A percentile compares a stretch with the other conserved stretches of the same genome.
Conservation (phyloP, 2,329 filamentous ascomycete genomes). For the Lachnellula subtilissima region DNA sequence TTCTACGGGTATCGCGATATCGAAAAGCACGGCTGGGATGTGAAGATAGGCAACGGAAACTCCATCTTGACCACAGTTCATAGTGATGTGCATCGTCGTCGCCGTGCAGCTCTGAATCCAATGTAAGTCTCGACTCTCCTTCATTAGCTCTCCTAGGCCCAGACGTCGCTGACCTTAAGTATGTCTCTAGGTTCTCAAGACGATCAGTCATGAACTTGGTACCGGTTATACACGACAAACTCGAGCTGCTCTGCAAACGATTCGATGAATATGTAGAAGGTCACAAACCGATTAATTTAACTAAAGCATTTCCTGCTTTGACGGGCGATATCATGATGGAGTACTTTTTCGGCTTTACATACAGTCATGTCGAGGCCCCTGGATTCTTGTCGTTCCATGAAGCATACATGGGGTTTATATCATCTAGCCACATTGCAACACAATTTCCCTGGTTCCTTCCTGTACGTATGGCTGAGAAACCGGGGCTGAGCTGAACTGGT, state of each 20-base stretch:
- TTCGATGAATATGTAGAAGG: neutral
- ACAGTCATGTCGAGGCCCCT: neutral
- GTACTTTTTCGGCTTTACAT: constrained; percentile 1
- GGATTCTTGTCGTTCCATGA: neutral
- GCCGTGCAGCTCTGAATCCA: neutral
- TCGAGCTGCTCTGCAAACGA: constrained; percentile 1
- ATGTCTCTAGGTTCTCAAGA: neutral
- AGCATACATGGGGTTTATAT: too few species aligned
- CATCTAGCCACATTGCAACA: too few species aligned
- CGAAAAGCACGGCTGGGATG: neutral
- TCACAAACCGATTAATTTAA: neutral
- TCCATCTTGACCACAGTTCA: neutral
- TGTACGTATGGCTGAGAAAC: too few species aligned
- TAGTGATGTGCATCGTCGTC: neutral
- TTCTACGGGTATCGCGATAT: constrained; percentile 27
- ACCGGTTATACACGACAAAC: neutral
- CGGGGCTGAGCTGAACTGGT: too few species aligned
- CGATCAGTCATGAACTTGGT: neutral
- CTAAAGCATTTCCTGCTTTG: neutral
- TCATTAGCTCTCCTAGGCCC: too few species aligned
- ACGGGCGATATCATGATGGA: constrained; percentile 5
- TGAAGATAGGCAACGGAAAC: neutral
- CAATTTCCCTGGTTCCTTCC: too few species aligned
- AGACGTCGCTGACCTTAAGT: too few species aligned
- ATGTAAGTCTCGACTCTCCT: too few species aligned